These are phyloP conservation scores for Aspergillus campestris DNA, from an alignment of 495 filamentous ascomycete species.

Conservation along the genomic window DNA sequence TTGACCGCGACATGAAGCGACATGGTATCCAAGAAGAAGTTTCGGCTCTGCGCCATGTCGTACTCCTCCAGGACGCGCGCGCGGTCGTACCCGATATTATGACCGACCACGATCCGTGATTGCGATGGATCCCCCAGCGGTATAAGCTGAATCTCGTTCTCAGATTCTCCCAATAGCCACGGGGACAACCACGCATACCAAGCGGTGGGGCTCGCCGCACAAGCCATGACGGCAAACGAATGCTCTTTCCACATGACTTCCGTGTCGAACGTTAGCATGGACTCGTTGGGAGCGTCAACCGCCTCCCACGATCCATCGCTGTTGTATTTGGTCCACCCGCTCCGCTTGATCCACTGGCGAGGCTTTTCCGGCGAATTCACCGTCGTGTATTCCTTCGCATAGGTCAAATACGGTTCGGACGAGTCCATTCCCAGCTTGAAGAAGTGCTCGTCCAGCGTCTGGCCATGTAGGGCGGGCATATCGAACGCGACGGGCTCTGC, in stretches of 20 bases:
- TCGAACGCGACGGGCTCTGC: conserved; percentile 74
- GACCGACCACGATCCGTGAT: conserved; percentile 74
- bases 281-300: conserved; percentile 68
- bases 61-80: conserved; percentile 89
- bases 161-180: conserved; percentile 79
- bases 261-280: conserved; percentile 86
- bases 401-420: conserved; percentile 74
- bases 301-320: conserved; percentile 59
- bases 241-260: conserved; percentile 95
- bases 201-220: conserved; percentile 71
- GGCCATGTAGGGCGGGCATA: conserved; percentile 68
- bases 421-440: conserved; percentile 80
- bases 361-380: conserved; percentile 64
- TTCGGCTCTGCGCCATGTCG: conserved; percentile 66
- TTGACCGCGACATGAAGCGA: conserved; percentile 96
- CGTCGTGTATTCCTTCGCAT: conserved; percentile 64
- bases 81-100: conserved; percentile 94
- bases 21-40: conserved; percentile 95
- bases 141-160: conserved; percentile 71
- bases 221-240: conserved; percentile 92
- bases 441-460: conserved; percentile 90
- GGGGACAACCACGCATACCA: conserved; percentile 99
- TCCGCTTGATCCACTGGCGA: conserved; percentile 65
- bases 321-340: conserved; percentile 93
- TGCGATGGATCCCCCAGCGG: conserved; percentile 67